These are phyloP conservation scores for Penstemon newberryi DNA, from an alignment of 257 asterid genomes.

Conservation along the genomic window DNA sequence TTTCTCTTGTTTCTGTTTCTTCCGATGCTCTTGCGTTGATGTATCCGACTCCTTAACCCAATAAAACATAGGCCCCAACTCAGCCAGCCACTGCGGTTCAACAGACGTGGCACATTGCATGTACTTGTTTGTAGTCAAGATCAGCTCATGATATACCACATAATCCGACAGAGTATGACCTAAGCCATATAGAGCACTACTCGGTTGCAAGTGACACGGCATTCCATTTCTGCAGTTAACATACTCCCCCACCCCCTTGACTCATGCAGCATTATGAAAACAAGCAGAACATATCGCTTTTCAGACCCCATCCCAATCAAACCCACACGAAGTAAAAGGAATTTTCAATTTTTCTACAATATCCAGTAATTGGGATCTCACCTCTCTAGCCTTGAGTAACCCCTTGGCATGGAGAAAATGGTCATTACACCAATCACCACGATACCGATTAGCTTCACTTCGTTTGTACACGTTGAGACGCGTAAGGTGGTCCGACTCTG, in stretches of 20 bases:
- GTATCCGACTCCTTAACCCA: constrained; percentile 85
- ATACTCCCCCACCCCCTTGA: constrained; percentile 79
- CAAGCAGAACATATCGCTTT: constrained; percentile 86
- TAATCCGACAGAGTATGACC: constrained; percentile 80
- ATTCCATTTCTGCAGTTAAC: constrained; percentile 83
- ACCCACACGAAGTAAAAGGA: constrained; percentile 72
- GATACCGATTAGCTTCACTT: constrained; percentile 68
- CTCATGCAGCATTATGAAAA: constrained; percentile 78
- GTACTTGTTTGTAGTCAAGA: constrained; percentile 77
- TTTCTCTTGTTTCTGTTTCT: constrained; percentile 82
- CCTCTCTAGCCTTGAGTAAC: constrained; percentile 83
- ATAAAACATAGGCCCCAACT: constrained; percentile 91
- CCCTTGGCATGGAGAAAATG: constrained; percentile 85
- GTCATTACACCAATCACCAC: constrained; percentile 96
- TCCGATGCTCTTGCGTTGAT: constrained; percentile 75
- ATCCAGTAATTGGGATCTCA: constrained; percentile 76
- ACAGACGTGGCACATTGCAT: constrained; percentile 88
- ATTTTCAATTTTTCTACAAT: constrained; percentile 70
- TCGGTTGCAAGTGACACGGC: constrained; percentile 92
- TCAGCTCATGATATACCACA: constrained; percentile 82
- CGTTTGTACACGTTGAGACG: constrained; percentile 79
- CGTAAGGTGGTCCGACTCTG: constrained; percentile 83
- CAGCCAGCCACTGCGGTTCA: constrained; percentile 93
- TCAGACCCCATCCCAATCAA: constrained; percentile 82
- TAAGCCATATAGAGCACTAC: constrained; percentile 77